Evolutionary conservation across 2,329 filamentous ascomycete genomes (phyloP), one percentile per base, ranked within the genome.

Genomic region (Fusarium sulawesiense): DNA sequence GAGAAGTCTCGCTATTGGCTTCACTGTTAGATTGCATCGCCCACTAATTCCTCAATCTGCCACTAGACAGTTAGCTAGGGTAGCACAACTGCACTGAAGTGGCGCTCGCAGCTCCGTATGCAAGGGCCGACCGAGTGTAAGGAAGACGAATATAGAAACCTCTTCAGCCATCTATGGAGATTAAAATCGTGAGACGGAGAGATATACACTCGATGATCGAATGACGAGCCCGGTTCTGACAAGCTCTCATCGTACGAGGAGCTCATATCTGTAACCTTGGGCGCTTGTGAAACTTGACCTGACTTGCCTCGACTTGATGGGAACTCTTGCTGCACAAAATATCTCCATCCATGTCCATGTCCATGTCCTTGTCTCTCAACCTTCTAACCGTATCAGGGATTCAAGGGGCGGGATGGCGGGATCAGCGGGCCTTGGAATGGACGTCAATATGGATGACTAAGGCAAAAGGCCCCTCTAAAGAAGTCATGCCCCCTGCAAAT

Each of bases 381-480:
- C 40, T 55, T 47, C 32, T 41, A 54, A 34, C 40, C 23, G 9
- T 18, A 44, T 55, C 18, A 21, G 37, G 47, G 25, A 32, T 55
- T 29, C n/a, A 55, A 47, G 34, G 41, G 29, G 34, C 37, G 40
- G 55, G 68, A 50, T 34, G 27, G 23, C 59, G 64, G 68, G 68
- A 71, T 65, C 56, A 50, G 59, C 56, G 53, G 64, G 51, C 34
- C 54, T 54, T 65, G 64, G 68, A 71, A 71, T 71, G 68, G 64
- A 68, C 56, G 63, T 51, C 45, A 54, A 68, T 34, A 42, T 30
- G 18, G 64, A 71, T 71, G 68, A 71, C 68, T 71, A 71, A 71
- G 56, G 27, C 20, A n/a, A 20, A 7, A 6, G 14, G 49, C n/a
- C 55, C 27, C 49, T 53, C 53, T 53, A n/a, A 37, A 58, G 60